These are phyloP conservation scores for Chenopodium album DNA, from an alignment of 148 eudicot genomes.

Conservation along the genomic window DNA sequence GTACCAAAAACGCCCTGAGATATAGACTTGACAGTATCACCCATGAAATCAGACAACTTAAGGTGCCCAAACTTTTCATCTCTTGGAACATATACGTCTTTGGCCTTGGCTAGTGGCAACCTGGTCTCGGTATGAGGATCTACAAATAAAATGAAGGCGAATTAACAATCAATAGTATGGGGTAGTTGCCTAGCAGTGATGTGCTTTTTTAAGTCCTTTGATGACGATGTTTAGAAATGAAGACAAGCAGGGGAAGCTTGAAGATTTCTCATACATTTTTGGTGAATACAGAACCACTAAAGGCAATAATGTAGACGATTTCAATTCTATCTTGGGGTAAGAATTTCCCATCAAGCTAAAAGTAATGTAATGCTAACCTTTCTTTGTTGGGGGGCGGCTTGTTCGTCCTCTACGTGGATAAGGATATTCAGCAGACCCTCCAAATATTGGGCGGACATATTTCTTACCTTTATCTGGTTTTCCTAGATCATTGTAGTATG, in stretches of 20 bases:
- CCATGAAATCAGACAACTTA: conserved; percentile 62
- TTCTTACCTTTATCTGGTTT: conserved; percentile 53
- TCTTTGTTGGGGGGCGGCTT: conserved; percentile 52
- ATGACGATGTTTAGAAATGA: neutral
- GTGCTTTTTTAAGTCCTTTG: neutral
- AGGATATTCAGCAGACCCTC: conserved; percentile 67
- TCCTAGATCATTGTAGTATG: conserved; percentile 66
- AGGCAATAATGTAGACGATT: neutral
- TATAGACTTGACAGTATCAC: conserved; percentile 50
- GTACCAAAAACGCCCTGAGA: conserved; percentile 49
- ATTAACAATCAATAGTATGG: no score
- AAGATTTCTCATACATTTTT: no score
- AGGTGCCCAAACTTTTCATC: conserved; percentile 66
- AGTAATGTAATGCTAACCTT: conserved; percentile 41
- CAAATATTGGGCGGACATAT: conserved; percentile 52
- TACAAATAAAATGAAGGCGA: conserved; percentile 19
- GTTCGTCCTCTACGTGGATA: conserved; percentile 90
- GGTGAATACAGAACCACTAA: neutral
- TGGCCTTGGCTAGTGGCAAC: conserved; percentile 44
- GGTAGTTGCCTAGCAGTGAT: neutral
- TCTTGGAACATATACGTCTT: conserved; percentile 64
- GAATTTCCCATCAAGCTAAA: neutral
- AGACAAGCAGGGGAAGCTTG: neutral
- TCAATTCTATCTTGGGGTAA: neutral
- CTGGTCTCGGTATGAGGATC: conserved; percentile 68